Evolutionary conservation across 2,329 filamentous ascomycete genomes (phyloP).

Genomic region (Basipetospora chlamydospora): DNA sequence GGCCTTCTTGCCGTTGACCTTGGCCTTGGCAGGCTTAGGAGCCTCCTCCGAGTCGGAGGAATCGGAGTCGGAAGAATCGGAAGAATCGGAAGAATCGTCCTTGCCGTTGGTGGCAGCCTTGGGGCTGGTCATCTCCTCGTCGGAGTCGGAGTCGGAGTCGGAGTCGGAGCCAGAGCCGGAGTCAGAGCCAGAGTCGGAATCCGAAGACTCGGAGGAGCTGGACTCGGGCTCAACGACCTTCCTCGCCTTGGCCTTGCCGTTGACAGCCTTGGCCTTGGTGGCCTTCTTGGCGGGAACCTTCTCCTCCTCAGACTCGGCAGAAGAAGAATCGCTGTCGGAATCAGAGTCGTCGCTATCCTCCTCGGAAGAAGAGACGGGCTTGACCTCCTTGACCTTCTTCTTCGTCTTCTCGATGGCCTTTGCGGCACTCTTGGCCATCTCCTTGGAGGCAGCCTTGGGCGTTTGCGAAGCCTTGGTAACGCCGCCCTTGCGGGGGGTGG

Average conservation of each 20-base stretch:
- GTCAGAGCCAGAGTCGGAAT: slow-evolving; percentile 20
- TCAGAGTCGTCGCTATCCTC: slow-evolving; percentile 16
- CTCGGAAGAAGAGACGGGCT: slow-evolving; percentile 13
- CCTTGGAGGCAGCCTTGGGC: slow-evolving; percentile 53
- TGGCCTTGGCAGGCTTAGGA: slow-evolving; percentile 4
- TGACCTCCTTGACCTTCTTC: slow-evolving; percentile 32
- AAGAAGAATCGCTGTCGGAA: slow-evolving; percentile 22
- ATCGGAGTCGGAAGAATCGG: slow-evolving; percentile 20
- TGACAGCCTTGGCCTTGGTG: slow-evolving; percentile 20
- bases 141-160: slow-evolving; percentile 25
- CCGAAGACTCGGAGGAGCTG: slow-evolving; percentile 19
- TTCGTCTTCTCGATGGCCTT: slow-evolving; percentile 31
- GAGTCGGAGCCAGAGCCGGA: no score
- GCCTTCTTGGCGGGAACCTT: slow-evolving; percentile 16
- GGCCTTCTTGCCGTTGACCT: slow-evolving; percentile 7
- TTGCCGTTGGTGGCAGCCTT: slow-evolving; percentile 5
- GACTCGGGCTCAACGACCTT: slow-evolving; percentile 17
- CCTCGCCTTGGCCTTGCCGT: slow-evolving; percentile 15
- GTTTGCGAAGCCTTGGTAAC: slow-evolving; percentile 54
- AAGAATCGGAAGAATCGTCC: no score
- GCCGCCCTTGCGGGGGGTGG: slow-evolving; percentile 46
- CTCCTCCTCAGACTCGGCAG: slow-evolving; percentile 24
- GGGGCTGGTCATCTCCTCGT: slow-evolving; percentile 14
- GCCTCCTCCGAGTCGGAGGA: slow-evolving; percentile 23
- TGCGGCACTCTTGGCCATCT: slow-evolving; percentile 45